Evolutionary conservation across 2,329 filamentous ascomycete genomes (phyloP), one percentile per base, ranked within the genome.

Genomic region (Phialemonium atrogriseum): DNA sequence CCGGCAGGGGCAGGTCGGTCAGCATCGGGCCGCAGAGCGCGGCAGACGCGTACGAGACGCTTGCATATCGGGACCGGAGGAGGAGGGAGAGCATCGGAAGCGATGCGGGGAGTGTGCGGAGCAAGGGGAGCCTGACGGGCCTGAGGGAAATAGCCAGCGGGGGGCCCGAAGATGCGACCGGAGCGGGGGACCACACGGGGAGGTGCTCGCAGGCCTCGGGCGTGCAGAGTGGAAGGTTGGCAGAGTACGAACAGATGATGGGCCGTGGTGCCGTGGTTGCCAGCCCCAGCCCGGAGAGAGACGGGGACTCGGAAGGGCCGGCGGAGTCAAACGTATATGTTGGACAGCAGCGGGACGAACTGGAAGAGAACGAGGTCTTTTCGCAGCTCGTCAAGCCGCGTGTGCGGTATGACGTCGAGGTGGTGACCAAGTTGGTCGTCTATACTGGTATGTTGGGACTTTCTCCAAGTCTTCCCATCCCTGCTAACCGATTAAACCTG

Each of bases 321-420:
- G 21, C n/a, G 21, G 55, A 59, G 5, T n/a, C n/a, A n/a, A n/a
- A n/a, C n/a, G 28, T 57, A 15, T 56, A 49, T 30, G 36, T 61
- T 3, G 56, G 59, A 10, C 59, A 62, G 15, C 62, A 66, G 29
- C n/a, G n/a, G n/a, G 62, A 71, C 26, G 68, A 73, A 44, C 47
- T 73, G 16, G 77, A 77, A 28, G 80, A 87, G 54, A 72, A 69
- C 44, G 83, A 93, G 52, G 80, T 96, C 55, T 95, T 96, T 56
- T 81, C 79, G 26, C 77, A 72, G 51, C 68, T 96, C 34, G 80
- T 87, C 41, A 85, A 82, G 59, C 87, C 91, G 29, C 77, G 91
- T 44, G 88, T 95, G 37, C 71, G 88, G 46, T 98, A 96, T 51
- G 91, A 98, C 58, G 89, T 96, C n/a, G 91, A 98, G 58, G 89